Percentiles rank a stretch among this genome's conserved stretches.
Conservation (phyloP, 345 rosid species). For the Pugionium dolabratum region DNA sequence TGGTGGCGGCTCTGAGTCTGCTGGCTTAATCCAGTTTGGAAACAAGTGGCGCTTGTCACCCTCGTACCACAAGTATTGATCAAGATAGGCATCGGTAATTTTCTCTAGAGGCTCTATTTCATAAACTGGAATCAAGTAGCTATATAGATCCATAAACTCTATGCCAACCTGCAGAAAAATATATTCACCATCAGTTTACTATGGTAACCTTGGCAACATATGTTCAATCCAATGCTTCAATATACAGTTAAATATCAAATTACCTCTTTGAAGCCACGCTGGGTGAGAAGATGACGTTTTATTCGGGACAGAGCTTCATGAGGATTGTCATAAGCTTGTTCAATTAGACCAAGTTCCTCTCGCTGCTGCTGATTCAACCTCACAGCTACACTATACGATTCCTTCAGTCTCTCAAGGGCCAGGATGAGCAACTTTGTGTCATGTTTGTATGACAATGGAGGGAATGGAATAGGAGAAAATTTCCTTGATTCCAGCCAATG, state of each 20-base stretch:
- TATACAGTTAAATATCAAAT: no score
- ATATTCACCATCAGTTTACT: no score
- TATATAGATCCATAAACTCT: constrained; percentile 91
- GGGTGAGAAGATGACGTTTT: constrained; percentile 88
- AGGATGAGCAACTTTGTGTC: constrained; percentile 88
- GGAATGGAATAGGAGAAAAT: constrained; percentile 87
- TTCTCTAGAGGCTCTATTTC: constrained; percentile 90
- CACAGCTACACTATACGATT: constrained; percentile 87
- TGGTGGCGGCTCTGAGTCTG: constrained; percentile 94
- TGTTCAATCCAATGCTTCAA: no score
- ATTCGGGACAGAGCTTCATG: constrained; percentile 87
- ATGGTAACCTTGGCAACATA: no score
- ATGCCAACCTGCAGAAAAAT: constrained; percentile 48
- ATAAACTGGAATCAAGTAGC: constrained; percentile 85
- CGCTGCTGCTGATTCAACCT: constrained; percentile 84
- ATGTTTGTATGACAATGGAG: constrained; percentile 87
- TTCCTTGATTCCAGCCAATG: constrained; percentile 90
- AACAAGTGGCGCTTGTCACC: constrained; percentile 92
- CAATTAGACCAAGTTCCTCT: constrained; percentile 92
- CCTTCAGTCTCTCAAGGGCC: constrained; percentile 88
- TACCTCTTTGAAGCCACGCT: constrained; percentile 81
- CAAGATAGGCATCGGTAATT: constrained; percentile 95
- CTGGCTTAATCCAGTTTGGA: constrained; percentile 96
- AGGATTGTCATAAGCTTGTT: constrained; percentile 92
- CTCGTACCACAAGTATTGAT: constrained; percentile 93